Conservation (phyloP, 352 stramenopile species). For the Phytophthora pluvialis region DNA sequence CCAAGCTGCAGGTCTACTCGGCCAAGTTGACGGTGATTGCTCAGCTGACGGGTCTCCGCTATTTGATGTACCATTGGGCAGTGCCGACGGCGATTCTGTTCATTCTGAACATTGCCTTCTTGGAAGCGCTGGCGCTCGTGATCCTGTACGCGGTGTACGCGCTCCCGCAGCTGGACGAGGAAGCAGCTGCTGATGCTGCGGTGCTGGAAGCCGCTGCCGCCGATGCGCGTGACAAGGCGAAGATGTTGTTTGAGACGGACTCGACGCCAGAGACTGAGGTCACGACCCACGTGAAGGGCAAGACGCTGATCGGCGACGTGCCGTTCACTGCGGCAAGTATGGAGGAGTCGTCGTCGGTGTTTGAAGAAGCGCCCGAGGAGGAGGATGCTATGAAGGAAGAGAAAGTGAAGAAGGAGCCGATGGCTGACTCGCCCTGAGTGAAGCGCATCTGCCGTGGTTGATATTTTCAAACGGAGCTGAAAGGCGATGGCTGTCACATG, state of each 20-base stretch:
- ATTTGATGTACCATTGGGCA: slow-evolving; percentile 90
- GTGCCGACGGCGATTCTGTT: slow-evolving; percentile 70
- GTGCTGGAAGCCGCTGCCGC: slow-evolving; percentile 31
- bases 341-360: slow-evolving; percentile 3
- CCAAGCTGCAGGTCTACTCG: slow-evolving; percentile 70
- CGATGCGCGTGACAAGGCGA: slow-evolving; percentile 33
- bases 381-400: slow-evolving; percentile 25
- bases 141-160: slow-evolving; percentile 75
- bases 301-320: slow-evolving; percentile 34
- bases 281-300: slow-evolving; percentile 43
- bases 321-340: slow-evolving; percentile 21
- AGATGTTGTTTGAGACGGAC: slow-evolving; percentile 26
- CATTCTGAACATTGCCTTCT: slow-evolving; percentile 82
- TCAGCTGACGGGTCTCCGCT: slow-evolving; percentile 80
- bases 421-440: slow-evolving; percentile 29
- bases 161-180: slow-evolving; percentile 45
- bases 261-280: slow-evolving; percentile 24
- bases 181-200: slow-evolving; percentile 22
- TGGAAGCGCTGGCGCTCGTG: slow-evolving; percentile 67
- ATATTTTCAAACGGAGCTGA: slow-evolving; percentile 6
- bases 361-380: slow-evolving; percentile 3
- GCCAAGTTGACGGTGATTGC: slow-evolving; percentile 84
- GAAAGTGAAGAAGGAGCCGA: slow-evolving; percentile 36
- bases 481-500: slow-evolving; percentile 12
- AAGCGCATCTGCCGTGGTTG: neutral